Percentiles rank a stretch among this genome's conserved stretches.
phyloP scores from a whole-genome alignment of 352 stramenopile species.

The Phytophthora cactorum region DNA sequence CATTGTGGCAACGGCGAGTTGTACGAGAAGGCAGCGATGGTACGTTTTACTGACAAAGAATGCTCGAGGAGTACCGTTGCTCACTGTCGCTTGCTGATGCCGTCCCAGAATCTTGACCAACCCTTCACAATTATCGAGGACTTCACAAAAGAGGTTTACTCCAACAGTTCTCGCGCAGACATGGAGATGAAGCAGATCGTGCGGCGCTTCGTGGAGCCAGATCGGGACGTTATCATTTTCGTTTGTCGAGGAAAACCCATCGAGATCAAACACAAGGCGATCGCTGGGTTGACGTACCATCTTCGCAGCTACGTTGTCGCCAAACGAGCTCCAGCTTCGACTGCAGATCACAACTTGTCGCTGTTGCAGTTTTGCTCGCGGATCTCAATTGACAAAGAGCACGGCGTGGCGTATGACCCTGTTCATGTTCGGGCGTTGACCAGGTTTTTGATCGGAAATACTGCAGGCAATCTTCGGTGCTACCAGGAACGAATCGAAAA shows the following conservation, averaged over 20 bases:
- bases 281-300: slow-evolving; percentile 31
- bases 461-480: slow-evolving; percentile 39
- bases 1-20: slow-evolving; percentile 33
- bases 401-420: slow-evolving; percentile 32
- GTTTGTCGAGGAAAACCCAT: slow-evolving; percentile 28
- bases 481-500: slow-evolving; percentile 57
- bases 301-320: slow-evolving; percentile 44
- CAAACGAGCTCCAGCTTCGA: slow-evolving; percentile 39
- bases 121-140: slow-evolving; percentile 39
- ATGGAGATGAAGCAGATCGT: slow-evolving; percentile 38
- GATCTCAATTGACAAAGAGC: slow-evolving; percentile 52
- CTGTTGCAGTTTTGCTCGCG: slow-evolving; percentile 61
- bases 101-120: slow-evolving; percentile 37
- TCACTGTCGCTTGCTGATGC: slow-evolving; percentile 1
- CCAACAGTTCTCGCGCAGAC: slow-evolving; percentile 33
- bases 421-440: slow-evolving; percentile 45
- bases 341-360: slow-evolving; percentile 35
- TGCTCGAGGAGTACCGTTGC: neutral
- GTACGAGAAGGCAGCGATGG: slow-evolving; percentile 40
- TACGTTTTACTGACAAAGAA: slow-evolving; percentile 8
- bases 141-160: slow-evolving; percentile 35
- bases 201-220: slow-evolving; percentile 29
- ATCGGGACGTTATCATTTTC: slow-evolving; percentile 33
- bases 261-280: slow-evolving; percentile 32
- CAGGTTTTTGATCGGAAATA: slow-evolving; percentile 50